These are phyloP conservation scores for Carnegiea gigantea DNA, from an alignment of 179 eudicot species.

Conservation along the genomic window DNA sequence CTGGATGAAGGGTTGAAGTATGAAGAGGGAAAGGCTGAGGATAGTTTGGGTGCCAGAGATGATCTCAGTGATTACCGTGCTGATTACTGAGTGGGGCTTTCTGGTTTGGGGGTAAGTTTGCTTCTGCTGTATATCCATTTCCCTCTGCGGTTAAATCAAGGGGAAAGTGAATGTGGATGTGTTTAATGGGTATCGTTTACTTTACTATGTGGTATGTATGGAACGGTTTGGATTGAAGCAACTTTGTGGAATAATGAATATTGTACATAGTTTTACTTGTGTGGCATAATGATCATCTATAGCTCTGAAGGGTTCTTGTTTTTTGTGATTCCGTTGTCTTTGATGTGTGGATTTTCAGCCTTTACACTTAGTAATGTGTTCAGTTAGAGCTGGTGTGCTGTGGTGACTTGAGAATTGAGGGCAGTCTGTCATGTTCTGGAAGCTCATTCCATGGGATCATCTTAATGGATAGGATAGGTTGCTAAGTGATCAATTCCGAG, in stretches of 20 bases:
- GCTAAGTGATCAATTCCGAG: background rate
- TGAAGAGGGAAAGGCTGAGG: constrained; percentile 49
- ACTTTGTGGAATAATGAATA: constrained; percentile 17
- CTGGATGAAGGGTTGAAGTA: constrained; percentile 57
- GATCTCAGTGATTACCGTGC: constrained; percentile 56
- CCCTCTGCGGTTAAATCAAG: background rate
- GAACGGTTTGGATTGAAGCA: background rate
- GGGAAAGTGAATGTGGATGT: background rate
- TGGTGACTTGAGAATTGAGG: background rate
- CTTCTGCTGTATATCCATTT: background rate
- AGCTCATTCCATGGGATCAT: background rate
- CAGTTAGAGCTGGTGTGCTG: background rate
- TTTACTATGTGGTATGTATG: constrained; percentile 11
- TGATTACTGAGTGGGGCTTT: constrained; percentile 25
- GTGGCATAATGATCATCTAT: background rate
- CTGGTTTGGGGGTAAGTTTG: constrained; percentile 26
- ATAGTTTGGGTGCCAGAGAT: constrained; percentile 36
- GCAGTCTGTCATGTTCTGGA: background rate
- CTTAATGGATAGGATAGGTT: background rate
- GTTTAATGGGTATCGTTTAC: constrained; percentile 10
- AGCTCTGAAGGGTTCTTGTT: background rate
- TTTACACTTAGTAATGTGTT: background rate
- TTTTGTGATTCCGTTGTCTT: background rate
- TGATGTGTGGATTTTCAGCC: background rate
- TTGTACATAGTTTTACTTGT: constrained; percentile 18